Conservation (phyloP, 1,284 basidiomycete species). For the Ustilago tritici region DNA sequence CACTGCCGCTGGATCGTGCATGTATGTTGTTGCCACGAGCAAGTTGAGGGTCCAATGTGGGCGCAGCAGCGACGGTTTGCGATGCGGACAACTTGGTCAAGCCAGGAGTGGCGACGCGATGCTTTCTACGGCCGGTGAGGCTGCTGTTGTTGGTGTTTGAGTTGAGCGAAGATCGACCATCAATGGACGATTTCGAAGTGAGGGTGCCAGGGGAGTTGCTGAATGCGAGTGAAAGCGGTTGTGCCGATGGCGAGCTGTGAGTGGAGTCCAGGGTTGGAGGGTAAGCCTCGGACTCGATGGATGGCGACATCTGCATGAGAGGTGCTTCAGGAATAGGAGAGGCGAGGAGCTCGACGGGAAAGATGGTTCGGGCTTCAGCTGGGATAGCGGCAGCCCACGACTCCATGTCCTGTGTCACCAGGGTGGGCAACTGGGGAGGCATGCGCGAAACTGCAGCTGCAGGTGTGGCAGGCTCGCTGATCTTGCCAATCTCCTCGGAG, state of each 20-base stretch:
- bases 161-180: conserved; percentile 19
- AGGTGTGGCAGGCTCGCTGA: conserved; percentile 9
- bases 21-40: conserved; percentile 20
- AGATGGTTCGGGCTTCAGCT: conserved; percentile 22
- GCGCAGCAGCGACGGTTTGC: conserved; percentile 6
- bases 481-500: conserved; percentile 30
- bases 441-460: neutral
- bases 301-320: conserved; percentile 22
- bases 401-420: conserved; percentile 26
- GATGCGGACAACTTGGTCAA: conserved; percentile 23
- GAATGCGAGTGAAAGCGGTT: conserved; percentile 22
- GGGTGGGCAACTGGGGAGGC: conserved; percentile 4
- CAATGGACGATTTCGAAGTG: conserved; percentile 17
- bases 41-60: conserved; percentile 36
- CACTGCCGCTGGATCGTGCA: conserved; percentile 26
- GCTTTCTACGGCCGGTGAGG: conserved; percentile 13
- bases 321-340: conserved; percentile 10
- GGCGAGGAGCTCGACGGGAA: conserved; percentile 4
- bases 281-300: conserved; percentile 15
- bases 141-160: conserved; percentile 12
- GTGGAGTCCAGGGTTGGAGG: conserved; percentile 7
- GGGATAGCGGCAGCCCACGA: conserved; percentile 33
- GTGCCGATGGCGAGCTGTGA: conserved; percentile 1
- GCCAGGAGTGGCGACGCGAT: conserved; percentile 37
- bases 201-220: conserved; percentile 16